phyloP scores from a whole-genome alignment of 208 protist species.

The Trypanosomatidae sp. region DNA sequence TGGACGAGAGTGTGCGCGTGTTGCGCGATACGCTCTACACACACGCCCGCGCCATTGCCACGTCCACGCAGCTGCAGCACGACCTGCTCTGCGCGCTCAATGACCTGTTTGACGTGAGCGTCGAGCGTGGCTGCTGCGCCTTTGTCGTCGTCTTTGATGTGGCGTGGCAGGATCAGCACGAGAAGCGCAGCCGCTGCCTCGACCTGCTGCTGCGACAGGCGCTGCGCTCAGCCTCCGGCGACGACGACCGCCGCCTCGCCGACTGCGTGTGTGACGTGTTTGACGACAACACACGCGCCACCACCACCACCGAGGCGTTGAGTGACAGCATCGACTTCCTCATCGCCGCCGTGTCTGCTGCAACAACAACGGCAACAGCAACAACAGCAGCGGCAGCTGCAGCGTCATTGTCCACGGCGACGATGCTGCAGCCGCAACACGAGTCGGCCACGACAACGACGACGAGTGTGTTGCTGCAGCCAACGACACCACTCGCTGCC shows the following conservation, averaged over 20 bases:
- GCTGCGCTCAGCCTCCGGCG: slow-evolving; percentile 15
- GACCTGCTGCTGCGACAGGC: slow-evolving; percentile 40
- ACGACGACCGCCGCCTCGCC: slow-evolving; percentile 26
- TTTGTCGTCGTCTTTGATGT: slow-evolving; percentile 73
- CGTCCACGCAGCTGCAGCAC: slow-evolving; percentile 32
- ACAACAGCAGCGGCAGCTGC: not conserved
- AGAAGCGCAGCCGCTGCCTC: slow-evolving; percentile 55
- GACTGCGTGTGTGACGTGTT: slow-evolving; percentile 34
- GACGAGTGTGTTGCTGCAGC: slow-evolving; percentile 3
- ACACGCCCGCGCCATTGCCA: slow-evolving; percentile 40
- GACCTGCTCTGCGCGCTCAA: slow-evolving; percentile 44
- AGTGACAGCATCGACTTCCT: not conserved
- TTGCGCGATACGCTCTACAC: slow-evolving; percentile 60
- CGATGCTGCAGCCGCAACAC: not conserved
- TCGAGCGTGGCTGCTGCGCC: slow-evolving; percentile 48
- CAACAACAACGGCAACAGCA: not conserved
- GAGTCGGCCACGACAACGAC: not conserved
- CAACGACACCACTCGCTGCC: not conserved
- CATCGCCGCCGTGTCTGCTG: not conserved
- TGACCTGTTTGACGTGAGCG: slow-evolving; percentile 40
- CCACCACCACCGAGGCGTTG: slow-evolving; percentile 6
- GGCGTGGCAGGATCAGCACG: slow-evolving; percentile 61
- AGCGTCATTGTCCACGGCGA: not conserved
- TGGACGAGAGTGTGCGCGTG: slow-evolving; percentile 58
- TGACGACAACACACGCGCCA: slow-evolving; percentile 60